Evolutionary conservation across 306 rosid genomes (phyloP).

Genomic region (Fagus sylvatica): DNA sequence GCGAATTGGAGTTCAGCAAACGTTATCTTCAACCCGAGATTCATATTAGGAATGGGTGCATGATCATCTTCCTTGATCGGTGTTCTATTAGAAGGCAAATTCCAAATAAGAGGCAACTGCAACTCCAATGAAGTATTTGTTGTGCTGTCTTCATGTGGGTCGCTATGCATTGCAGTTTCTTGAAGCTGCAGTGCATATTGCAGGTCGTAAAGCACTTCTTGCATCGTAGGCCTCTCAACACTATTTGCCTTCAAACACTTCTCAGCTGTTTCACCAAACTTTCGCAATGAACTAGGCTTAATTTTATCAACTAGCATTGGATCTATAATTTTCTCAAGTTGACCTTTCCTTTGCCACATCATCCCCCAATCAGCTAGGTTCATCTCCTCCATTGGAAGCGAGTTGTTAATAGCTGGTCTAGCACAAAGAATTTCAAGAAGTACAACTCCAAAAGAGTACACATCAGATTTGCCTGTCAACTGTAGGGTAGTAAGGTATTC

Average conservation of each 20-base stretch:
- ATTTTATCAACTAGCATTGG: slow-evolving; percentile 37
- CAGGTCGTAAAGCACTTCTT: slow-evolving; percentile 53
- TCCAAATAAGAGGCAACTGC: not conserved
- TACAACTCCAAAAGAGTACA: slow-evolving; percentile 58
- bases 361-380: slow-evolving; percentile 54
- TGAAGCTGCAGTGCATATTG: slow-evolving; percentile 30
- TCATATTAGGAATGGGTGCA: slow-evolving; percentile 11
- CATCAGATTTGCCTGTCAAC: slow-evolving; percentile 57
- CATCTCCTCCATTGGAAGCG: slow-evolving; percentile 36
- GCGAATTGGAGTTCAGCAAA: slow-evolving; percentile 39
- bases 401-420: slow-evolving; percentile 39
- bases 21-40: slow-evolving; percentile 45
- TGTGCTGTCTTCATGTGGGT: not conserved
- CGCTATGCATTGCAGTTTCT: not conserved
- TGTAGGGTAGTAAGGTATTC: slow-evolving; percentile 46
- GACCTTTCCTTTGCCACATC: slow-evolving; percentile 38
- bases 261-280: slow-evolving; percentile 32
- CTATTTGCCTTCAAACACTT: slow-evolving; percentile 43
- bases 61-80: not conserved
- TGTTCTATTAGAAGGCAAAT: slow-evolving; percentile 8
- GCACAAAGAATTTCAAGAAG: slow-evolving; percentile 53
- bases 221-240: slow-evolving; percentile 53
- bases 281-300: slow-evolving; percentile 41
- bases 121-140: not conserved
- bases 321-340: slow-evolving; percentile 38